Conservation (phyloP, 805 yeast species). For the Isabelozyma gotoi region DNA sequence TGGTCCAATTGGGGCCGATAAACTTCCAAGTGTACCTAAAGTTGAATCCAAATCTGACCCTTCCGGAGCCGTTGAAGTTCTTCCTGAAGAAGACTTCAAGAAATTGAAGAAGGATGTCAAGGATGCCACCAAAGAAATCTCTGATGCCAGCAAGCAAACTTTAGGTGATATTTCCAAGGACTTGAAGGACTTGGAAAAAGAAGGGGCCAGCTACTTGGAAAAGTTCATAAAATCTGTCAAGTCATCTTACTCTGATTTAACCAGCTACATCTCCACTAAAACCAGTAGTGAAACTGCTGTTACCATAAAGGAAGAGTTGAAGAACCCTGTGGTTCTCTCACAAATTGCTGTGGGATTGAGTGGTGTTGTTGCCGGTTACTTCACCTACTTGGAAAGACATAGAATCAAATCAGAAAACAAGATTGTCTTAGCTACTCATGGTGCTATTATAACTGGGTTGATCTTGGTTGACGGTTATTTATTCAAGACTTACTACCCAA, state of each 20-base stretch:
- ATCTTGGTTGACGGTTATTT: constrained; percentile 54
- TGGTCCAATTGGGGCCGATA: constrained; percentile 29
- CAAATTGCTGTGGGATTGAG: constrained; percentile 52
- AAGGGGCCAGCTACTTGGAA: constrained; percentile 22
- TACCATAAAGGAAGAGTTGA: constrained; percentile 39
- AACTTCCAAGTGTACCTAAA: constrained; percentile 22
- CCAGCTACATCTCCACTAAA: not conserved
- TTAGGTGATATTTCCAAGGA: constrained; percentile 11
- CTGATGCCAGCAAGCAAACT: constrained; percentile 7
- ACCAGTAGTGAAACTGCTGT: not conserved
- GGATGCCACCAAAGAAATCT: constrained; percentile 12
- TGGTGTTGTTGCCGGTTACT: constrained; percentile 47
- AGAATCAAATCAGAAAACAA: constrained; percentile 46
- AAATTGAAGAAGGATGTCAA: constrained; percentile 19
- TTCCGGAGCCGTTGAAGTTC: constrained; percentile 21
- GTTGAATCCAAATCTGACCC: constrained; percentile 21
- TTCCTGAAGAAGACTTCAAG: constrained; percentile 19
- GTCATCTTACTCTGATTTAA: not conserved
- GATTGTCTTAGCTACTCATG: constrained; percentile 47
- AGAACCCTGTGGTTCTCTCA: constrained; percentile 61
- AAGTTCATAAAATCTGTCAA: constrained; percentile 15
- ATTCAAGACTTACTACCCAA: constrained; percentile 54
- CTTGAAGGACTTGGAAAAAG: constrained; percentile 16
- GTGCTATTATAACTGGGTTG: constrained; percentile 53
- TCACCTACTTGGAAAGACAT: constrained; percentile 51